phyloP scores from a whole-genome alignment of 441 rosid species.

The Aleurites moluccanus region DNA sequence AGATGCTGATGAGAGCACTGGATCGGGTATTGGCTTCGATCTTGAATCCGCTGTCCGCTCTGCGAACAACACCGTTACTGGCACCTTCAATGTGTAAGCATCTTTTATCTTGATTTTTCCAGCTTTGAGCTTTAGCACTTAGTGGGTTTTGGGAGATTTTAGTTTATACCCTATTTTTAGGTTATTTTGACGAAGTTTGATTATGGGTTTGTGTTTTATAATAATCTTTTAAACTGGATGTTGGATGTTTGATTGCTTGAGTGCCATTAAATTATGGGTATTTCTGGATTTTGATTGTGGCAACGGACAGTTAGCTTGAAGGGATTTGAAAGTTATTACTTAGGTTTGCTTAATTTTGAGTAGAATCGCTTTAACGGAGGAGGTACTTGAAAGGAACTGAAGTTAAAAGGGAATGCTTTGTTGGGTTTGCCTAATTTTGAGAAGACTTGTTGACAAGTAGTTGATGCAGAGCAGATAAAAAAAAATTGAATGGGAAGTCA shows the following conservation, averaged over 20 bases:
- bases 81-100: constrained; percentile 85
- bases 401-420: background rate
- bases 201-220: background rate
- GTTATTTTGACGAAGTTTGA: background rate
- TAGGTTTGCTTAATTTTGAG: background rate
- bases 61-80: constrained; percentile 73
- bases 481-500: background rate
- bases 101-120: background rate
- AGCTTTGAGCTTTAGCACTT: background rate
- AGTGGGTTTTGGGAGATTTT: constrained; percentile 1
- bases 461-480: too few relatives aligned
- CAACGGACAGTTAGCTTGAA: background rate
- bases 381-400: background rate
- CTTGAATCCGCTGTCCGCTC: constrained; percentile 84
- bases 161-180: background rate
- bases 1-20: constrained; percentile 39
- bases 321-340: background rate
- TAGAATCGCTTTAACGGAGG: background rate
- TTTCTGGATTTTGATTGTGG: background rate
- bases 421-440: background rate
- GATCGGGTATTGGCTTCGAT: constrained; percentile 58
- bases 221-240: background rate
- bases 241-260: background rate
- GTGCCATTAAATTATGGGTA: constrained; percentile 3
- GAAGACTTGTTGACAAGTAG: too few relatives aligned